Percentiles rank a stretch among this genome's conserved stretches.
These are phyloP conservation scores for Omphalotus guepiniiformis DNA, from an alignment of 768 basidiomycete genomes.

Conservation along the genomic window DNA sequence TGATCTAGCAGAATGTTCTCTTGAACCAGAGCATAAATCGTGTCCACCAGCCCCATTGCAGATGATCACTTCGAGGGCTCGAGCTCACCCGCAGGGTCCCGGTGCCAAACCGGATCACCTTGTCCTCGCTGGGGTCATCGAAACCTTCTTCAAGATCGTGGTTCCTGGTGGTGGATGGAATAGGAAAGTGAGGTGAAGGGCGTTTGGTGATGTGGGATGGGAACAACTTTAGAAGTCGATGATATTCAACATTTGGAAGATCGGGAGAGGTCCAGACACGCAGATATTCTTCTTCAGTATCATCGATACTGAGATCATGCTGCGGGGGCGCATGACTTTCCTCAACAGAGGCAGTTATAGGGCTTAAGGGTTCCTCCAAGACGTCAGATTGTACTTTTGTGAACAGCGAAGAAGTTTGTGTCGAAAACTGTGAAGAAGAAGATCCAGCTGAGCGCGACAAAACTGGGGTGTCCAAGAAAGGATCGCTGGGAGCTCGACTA, in stretches of 20 bases:
- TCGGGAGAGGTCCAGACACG: conserved; percentile 83
- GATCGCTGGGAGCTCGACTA: conserved; percentile 71
- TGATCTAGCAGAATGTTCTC: conserved; percentile 63
- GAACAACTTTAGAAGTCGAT: conserved; percentile 66
- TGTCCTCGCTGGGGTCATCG: conserved; percentile 48
- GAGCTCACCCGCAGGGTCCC: conserved; percentile 77
- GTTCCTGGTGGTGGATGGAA: conserved; percentile 21
- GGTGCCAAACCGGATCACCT: conserved; percentile 71
- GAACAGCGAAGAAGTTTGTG: conserved; percentile 25
- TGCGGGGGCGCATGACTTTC: conserved; percentile 15
- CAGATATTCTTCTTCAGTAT: conserved; percentile 47
- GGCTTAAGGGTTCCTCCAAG: conserved; percentile 39
- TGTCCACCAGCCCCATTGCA: conserved; percentile 78
- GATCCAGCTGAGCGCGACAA: conserved; percentile 53
- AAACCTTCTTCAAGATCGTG: conserved; percentile 71
- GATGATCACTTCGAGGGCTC: conserved; percentile 55
- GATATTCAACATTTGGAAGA: conserved; percentile 69
- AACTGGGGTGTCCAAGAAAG: conserved; percentile 70
- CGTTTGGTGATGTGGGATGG: conserved; percentile 71
- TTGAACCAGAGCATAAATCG: conserved; percentile 78
- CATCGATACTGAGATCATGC: conserved; percentile 22
- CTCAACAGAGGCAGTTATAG: conserved; percentile 33
- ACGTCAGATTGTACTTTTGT: conserved; percentile 27
- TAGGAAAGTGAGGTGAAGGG: conserved; percentile 69
- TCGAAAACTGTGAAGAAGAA: conserved; percentile 36